Conservation (phyloP, 495 filamentous ascomycete genomes). For the Penicillium salamii region DNA sequence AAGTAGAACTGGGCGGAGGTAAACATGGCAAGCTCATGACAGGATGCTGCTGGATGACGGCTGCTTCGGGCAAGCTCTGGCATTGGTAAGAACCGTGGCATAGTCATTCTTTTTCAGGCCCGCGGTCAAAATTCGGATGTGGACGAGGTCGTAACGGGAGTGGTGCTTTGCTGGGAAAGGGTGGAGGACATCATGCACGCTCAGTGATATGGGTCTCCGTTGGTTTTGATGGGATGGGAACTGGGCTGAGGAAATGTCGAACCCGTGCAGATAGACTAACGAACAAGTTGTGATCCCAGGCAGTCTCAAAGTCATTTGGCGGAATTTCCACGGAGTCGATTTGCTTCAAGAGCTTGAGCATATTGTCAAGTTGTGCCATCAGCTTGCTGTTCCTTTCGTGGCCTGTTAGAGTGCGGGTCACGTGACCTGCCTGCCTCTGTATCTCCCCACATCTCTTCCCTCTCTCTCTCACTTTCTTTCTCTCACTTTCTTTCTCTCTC, state of each 20-base stretch:
- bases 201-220: constrained; percentile 10
- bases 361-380: constrained; percentile 80
- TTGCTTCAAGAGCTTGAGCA: constrained; percentile 79
- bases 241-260: constrained; percentile 34
- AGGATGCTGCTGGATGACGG: too few relatives aligned
- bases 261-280: constrained; percentile 30
- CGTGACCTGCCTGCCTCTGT: too few relatives aligned
- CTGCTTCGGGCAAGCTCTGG: too few relatives aligned
- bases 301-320: constrained; percentile 80
- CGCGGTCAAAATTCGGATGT: constrained; percentile 29
- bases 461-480: too few relatives aligned
- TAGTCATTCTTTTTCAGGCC: constrained; percentile 26
- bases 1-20: too few relatives aligned
- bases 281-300: constrained; percentile 58
- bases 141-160: constrained; percentile 33
- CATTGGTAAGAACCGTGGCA: constrained; percentile 16
- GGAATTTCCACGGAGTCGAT: constrained; percentile 83
- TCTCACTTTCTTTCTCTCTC: too few relatives aligned
- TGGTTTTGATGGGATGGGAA: constrained; percentile 17
- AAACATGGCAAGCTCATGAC: too few relatives aligned
- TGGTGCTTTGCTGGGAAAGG: constrained; percentile 28
- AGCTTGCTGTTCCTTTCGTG: constrained; percentile 86
- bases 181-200: constrained; percentile 29
- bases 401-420: too few relatives aligned
- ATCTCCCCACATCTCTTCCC: too few relatives aligned